Conservation (phyloP, 2,329 filamentous ascomycete genomes). For the Trichoderma sp. region DNA sequence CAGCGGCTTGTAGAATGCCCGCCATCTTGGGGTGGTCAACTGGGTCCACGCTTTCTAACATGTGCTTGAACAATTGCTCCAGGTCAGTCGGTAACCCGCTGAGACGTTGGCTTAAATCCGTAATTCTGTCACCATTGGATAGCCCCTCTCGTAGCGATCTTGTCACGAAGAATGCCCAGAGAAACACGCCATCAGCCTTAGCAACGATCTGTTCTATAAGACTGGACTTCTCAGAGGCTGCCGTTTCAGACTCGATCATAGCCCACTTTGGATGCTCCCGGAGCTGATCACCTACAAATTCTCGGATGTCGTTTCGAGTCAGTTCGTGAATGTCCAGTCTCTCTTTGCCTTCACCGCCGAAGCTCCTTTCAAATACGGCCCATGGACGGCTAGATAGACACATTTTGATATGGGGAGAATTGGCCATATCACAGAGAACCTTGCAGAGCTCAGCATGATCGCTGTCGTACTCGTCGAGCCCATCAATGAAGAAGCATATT, state of each 20-base stretch:
- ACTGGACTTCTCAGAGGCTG: not conserved
- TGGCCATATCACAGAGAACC: conserved; percentile 3
- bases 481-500: conserved; percentile 28
- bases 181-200: conserved; percentile 26
- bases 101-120: conserved; percentile 12
- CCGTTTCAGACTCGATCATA: not conserved
- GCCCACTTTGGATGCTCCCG: not conserved
- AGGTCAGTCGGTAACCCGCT: conserved; percentile 22
- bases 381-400: conserved; percentile 25
- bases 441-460: conserved; percentile 21
- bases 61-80: conserved; percentile 17
- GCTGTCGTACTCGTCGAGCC: conserved; percentile 25
- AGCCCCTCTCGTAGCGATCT: conserved; percentile 13
- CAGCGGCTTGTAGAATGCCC: not conserved
- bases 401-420: conserved; percentile 21
- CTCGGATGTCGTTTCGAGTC: conserved; percentile 23
- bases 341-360: not conserved
- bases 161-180: conserved; percentile 28
- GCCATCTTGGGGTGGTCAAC: conserved; percentile 6
- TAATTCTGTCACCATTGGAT: not conserved
- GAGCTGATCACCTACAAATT: conserved; percentile 4
- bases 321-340: conserved; percentile 25
- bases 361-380: conserved; percentile 18
- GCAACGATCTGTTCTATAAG: conserved; percentile 10
- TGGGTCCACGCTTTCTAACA: conserved; percentile 6